phyloP scores from a whole-genome alignment of 2,329 filamentous ascomycete genomes.

The Huntiella abstrusa region DNA sequence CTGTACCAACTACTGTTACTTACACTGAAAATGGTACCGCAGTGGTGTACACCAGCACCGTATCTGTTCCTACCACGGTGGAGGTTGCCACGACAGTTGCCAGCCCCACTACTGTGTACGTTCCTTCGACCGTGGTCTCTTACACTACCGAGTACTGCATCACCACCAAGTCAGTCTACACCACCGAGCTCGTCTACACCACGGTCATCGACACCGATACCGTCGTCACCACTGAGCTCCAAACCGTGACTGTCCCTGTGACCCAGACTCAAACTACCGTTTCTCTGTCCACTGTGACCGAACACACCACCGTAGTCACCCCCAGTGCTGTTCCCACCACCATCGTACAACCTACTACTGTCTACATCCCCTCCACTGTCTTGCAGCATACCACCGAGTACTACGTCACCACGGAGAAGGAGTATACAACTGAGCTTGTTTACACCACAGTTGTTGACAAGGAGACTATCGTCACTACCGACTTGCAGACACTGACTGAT shows the following conservation, averaged over 20 bases:
- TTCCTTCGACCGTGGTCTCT: neutral
- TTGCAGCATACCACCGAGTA: neutral
- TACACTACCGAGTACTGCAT: neutral
- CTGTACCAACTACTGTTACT: slow-evolving; percentile 1
- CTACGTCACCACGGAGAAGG: neutral
- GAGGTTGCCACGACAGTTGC: slow-evolving; percentile 4
- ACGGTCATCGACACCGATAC: neutral
- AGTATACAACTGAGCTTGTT: neutral
- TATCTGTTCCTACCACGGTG: slow-evolving; percentile 5
- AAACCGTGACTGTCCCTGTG: neutral
- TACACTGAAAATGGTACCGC: slow-evolving; percentile 1
- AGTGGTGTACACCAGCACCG: neutral
- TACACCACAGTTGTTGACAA: slow-evolving; percentile 1
- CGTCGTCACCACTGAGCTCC: neutral
- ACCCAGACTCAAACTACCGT: slow-evolving; percentile 1
- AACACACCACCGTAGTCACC: neutral
- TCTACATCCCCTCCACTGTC: neutral
- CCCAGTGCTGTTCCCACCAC: slow-evolving; percentile 8
- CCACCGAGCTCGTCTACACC: slow-evolving; percentile 1
- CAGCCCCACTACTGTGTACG: neutral
- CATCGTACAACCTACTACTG: neutral
- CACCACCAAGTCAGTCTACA: neutral
- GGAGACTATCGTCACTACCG: neutral
- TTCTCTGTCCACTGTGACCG: neutral
- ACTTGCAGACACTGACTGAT: neutral